Evolutionary conservation across 2,329 filamentous ascomycete species (phyloP).

Genomic region (Fonsecaea multimorphosa): DNA sequence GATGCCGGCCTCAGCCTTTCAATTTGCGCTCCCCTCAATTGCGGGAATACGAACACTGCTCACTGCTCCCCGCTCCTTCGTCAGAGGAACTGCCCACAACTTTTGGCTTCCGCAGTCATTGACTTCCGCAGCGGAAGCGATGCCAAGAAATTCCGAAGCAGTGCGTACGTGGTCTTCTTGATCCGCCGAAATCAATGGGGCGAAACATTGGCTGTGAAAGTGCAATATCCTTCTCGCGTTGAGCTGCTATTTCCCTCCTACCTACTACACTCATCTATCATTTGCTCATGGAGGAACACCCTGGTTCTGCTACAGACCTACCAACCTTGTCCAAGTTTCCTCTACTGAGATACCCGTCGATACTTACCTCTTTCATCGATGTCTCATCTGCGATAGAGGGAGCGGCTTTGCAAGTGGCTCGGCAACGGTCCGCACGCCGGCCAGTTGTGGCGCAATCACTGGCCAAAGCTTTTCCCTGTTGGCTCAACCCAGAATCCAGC

Average conservation of each 20-base stretch:
- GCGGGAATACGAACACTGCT: neutral
- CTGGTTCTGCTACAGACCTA: neutral
- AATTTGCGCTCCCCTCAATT: neutral
- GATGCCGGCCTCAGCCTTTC: neutral
- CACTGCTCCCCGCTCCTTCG: neutral
- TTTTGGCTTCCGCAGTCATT: neutral
- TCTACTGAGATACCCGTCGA: neutral
- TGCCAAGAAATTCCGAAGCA: conserved; percentile 11
- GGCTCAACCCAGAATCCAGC: neutral
- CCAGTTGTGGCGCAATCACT: conserved; percentile 2
- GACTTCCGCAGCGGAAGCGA: neutral
- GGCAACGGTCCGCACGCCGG: neutral
- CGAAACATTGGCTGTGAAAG: neutral
- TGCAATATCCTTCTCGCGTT: neutral
- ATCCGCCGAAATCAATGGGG: neutral
- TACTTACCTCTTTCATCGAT: neutral
- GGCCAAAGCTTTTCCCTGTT: too few relatives aligned
- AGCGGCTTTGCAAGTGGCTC: conserved; percentile 5
- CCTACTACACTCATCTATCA: neutral
- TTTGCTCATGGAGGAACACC: neutral
- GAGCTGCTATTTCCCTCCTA: too few relatives aligned
- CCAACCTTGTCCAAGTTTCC: neutral
- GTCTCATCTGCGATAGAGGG: neutral
- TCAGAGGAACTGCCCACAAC: neutral
- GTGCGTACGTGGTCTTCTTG: neutral